phyloP scores from a whole-genome alignment of 1,284 basidiomycete genomes.

The Rhodofomes roseus region DNA sequence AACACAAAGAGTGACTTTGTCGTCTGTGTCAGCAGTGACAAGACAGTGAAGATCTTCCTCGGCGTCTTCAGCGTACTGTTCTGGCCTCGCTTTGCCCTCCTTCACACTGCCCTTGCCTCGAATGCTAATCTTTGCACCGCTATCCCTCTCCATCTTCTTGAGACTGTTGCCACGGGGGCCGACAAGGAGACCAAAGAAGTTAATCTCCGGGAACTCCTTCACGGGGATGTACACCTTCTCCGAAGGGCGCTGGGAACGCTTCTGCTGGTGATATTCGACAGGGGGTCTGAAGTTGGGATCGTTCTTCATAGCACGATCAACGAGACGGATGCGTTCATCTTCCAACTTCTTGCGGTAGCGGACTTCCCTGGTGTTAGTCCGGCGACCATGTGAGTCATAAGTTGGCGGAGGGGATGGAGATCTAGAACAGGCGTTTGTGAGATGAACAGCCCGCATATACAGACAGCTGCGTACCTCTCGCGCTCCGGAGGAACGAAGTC shows the following conservation, averaged over 20 bases:
- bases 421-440: slow-evolving; percentile 38
- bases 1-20: slow-evolving; percentile 89
- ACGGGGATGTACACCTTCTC: slow-evolving; percentile 99
- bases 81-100: slow-evolving; percentile 94
- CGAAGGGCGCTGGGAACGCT: slow-evolving; percentile 85
- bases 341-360: slow-evolving; percentile 98
- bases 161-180: slow-evolving; percentile 98
- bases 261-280: slow-evolving; percentile 92
- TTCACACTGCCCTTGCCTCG: slow-evolving; percentile 98
- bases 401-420: slow-evolving; percentile 97
- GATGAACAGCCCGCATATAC: background rate
- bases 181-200: slow-evolving; percentile 98
- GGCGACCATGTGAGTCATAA: slow-evolving; percentile 94
- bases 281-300: slow-evolving; percentile 98
- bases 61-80: slow-evolving; percentile 91
- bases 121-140: slow-evolving; percentile 98
- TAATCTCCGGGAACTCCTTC: slow-evolving; percentile 99
- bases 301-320: slow-evolving; percentile 95
- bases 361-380: slow-evolving; percentile 97
- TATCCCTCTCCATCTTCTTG: slow-evolving; percentile 99
- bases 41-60: slow-evolving; percentile 99
- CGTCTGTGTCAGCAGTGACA: slow-evolving; percentile 89
- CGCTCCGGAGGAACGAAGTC: slow-evolving; percentile 95
- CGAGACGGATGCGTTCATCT: slow-evolving; percentile 91
- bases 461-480: slow-evolving; percentile 59